Base-by-base conservation (phyloP, 257 asterid species). In the Cruciata laevipes region DNA sequence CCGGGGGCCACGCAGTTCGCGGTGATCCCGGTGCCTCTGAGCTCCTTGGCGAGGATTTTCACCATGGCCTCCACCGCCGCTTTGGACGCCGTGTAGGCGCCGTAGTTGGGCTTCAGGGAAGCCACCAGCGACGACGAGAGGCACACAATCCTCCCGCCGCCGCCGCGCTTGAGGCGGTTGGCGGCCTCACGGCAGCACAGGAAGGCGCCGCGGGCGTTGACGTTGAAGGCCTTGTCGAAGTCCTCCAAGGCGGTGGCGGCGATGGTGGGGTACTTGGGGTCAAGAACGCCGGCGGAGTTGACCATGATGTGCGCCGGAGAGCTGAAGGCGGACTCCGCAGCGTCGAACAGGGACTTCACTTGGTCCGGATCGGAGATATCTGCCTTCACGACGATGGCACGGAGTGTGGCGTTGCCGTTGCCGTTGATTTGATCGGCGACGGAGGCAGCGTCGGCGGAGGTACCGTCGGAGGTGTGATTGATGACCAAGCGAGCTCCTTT, bases 51-150 rank as follows among this genome's bases (percentile, higher is more conserved):
- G 60, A 69, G 76, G 25, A 83, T 77, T 83, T 80, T 87, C 62
- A 83, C 75, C 92, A 89, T 83, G 69, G 89, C 83, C 80, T 89
- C 96, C 68, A 86, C 89, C 16, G 95, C 95, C 37, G 96, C 95
- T 59, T 89, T 89, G 14, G 95, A 86, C 13, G 87, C 92, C 20
- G 84, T 61, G 67, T 86, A 89, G 16, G 90, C 84, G 3, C 79
- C 87, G 80, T 58, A 83, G 3, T 88, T 77, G 8, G 95, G 92
- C 63, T 17, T 69, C 71, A 87, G 7, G 9, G 85, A 76, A 23
- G 75, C 95, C 24, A 78, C 86, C 35, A 81, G 0, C 12, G 95
- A 83, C 8, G 89, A 61, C 37, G 96, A 69, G 14, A 87, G 69
- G 66, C 83, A 73, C 6, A 89, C 68, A 17, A 89, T 85, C 53